A percentile compares a stretch with the other conserved stretches of the same genome.
Evolutionary conservation across 257 asterid species (phyloP).

Genomic region (Cynanchum wilfordii): DNA sequence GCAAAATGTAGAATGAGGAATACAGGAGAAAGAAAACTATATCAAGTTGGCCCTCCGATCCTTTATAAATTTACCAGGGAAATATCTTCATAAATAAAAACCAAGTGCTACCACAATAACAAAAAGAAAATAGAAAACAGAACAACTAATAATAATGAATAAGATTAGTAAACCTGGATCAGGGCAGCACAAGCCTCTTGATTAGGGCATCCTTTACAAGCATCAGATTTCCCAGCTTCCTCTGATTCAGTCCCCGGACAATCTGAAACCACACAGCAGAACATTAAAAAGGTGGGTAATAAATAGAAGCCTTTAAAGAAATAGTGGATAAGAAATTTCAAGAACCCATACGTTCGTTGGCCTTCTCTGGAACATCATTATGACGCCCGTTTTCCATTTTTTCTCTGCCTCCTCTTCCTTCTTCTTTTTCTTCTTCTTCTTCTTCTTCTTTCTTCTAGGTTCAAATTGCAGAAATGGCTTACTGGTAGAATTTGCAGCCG

Average conservation of each 20-base stretch:
- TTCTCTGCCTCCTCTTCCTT: neutral
- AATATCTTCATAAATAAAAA: too few relatives aligned
- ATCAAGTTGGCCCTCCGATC: neutral
- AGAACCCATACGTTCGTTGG: conserved; percentile 16
- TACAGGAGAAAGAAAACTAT: neutral
- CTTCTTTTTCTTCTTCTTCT: too few relatives aligned
- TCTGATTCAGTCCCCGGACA: conserved; percentile 90
- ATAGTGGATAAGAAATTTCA: neutral
- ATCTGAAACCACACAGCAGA: conserved; percentile 38
- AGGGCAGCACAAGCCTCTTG: conserved; percentile 89
- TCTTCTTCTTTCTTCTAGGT: neutral
- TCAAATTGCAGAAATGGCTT: neutral
- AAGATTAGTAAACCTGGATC: conserved; percentile 56
- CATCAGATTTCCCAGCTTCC: conserved; percentile 75
- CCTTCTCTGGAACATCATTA: conserved; percentile 19
- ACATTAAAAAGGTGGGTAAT: too few relatives aligned
- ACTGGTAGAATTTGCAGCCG: neutral
- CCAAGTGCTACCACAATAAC: neutral
- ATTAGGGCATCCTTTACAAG: conserved; percentile 84
- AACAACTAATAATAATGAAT: too few relatives aligned
- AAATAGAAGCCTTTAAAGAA: too few relatives aligned
- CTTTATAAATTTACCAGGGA: neutral
- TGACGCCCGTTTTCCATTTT: conserved; percentile 18
- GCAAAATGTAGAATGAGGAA: neutral
- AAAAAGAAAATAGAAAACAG: neutral